Evolutionary conservation across 495 filamentous ascomycete species (phyloP), one percentile per base, ranked within the genome.

Genomic region (Penicillium lagena): DNA sequence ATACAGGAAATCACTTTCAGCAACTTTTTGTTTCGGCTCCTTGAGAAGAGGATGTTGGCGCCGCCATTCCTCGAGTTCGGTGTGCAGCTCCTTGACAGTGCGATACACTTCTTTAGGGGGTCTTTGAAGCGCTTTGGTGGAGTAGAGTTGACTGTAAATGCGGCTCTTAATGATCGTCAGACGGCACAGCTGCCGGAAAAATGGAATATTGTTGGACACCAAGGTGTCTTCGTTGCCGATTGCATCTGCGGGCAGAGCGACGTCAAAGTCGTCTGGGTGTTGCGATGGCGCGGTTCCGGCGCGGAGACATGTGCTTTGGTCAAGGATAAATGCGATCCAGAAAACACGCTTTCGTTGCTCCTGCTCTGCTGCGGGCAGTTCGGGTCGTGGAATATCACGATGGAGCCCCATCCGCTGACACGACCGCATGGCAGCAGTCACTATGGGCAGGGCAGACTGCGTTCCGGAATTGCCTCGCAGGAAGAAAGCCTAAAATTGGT

Each of bases 391-490:
- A 8, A 89, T 86, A 45, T 86, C 76, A 59, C 94, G 95, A 64
- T 98, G 93, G 31, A 98, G 75, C n/a, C 93, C 93, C 58, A 98
- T 95, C 54, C 83, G 89, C 52, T 96, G 90, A 15, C 88, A 85
- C 9, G 93, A 75, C 35, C 90, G 79, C 55, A 96, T 89, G 7
- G 93, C 93, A 7, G 93, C 87, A 8, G 90, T 90, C 12, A 96
- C 84, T 32, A 97, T 77, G 34, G 96, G 85, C 60, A 89, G 86
- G 10, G 87, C 85, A 8, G 88, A 87, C 53, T 96, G 93, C 0
- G 90, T 89, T 51, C 95, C 95, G 0, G 93, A 88, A 7, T 91
- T 96, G 29, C 93, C 91, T 62, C 95, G 88, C 60, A 96, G 77
- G 64, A 95, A 98, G 14, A 96, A 74, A 5, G 88, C 86, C 79